A percentile compares a stretch with the other conserved stretches of the same genome.
Conservation (phyloP, 192 early-diverging fungal genomes). For the Coemansia sp. region DNA sequence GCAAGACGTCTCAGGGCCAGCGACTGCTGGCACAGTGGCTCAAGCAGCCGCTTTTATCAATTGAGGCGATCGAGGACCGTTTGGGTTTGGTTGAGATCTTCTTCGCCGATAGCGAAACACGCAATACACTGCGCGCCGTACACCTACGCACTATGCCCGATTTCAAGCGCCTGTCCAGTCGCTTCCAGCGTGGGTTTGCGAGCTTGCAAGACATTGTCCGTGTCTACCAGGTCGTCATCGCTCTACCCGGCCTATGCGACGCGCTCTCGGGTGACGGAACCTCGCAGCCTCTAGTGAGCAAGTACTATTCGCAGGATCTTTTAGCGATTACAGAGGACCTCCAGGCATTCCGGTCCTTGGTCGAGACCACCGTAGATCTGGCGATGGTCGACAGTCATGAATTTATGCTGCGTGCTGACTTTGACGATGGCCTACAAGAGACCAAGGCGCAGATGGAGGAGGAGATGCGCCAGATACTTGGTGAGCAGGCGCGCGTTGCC, state of each 20-base stretch:
- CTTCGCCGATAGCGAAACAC: slow-evolving; percentile 63
- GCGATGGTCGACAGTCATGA: slow-evolving; percentile 84
- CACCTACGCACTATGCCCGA: slow-evolving; percentile 86
- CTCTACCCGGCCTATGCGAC: slow-evolving; percentile 67
- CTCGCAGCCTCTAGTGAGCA: slow-evolving; percentile 58
- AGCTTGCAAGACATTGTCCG: slow-evolving; percentile 87
- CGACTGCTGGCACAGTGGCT: slow-evolving; percentile 89
- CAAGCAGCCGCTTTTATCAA: slow-evolving; percentile 82
- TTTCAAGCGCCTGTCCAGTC: slow-evolving; percentile 83
- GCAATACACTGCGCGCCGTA: slow-evolving; percentile 68
- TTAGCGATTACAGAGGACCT: slow-evolving; percentile 63
- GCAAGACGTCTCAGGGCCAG: slow-evolving; percentile 86
- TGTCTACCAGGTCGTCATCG: slow-evolving; percentile 82
- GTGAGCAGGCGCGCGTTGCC: slow-evolving; percentile 63
- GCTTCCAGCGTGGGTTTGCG: slow-evolving; percentile 79
- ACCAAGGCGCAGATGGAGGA: slow-evolving; percentile 57
- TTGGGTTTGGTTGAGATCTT: slow-evolving; percentile 78
- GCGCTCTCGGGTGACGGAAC: slow-evolving; percentile 54
- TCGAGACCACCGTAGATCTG: slow-evolving; percentile 91
- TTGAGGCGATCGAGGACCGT: slow-evolving; percentile 74
- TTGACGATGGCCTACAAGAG: slow-evolving; percentile 64
- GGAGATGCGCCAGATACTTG: slow-evolving; percentile 58
- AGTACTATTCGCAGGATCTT: slow-evolving; percentile 52
- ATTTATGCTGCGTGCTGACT: slow-evolving; percentile 85
- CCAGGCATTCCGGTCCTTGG: slow-evolving; percentile 73